These are phyloP conservation scores for Phytophthora niederhauseri DNA, from an alignment of 352 stramenopile genomes.

Conservation along the genomic window DNA sequence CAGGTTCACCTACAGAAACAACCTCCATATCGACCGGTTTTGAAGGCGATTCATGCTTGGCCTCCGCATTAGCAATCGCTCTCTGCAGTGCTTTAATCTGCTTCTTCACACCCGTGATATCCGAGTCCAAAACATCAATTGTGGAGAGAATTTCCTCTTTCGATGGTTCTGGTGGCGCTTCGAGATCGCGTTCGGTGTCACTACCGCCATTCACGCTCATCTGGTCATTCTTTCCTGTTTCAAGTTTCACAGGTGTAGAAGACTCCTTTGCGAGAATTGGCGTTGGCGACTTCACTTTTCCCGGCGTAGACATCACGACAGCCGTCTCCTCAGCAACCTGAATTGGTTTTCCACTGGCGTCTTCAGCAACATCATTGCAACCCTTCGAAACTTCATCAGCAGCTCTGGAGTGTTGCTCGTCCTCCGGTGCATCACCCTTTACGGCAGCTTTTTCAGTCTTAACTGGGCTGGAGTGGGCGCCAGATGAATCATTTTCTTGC, in stretches of 20 bases:
- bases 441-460: constrained; percentile 14
- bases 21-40: constrained; percentile 43
- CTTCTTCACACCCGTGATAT: constrained; percentile 74
- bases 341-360: constrained; percentile 2
- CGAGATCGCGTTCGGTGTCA: constrained; percentile 17
- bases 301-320: constrained; percentile 2
- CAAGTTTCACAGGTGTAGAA: background rate
- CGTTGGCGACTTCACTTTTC: constrained; percentile 21
- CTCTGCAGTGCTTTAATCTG: constrained; percentile 63
- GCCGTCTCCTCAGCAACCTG: constrained; percentile 2
- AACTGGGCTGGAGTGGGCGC: constrained; percentile 7
- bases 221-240: constrained; percentile 9
- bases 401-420: background rate
- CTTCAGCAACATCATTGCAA: background rate
- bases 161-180: constrained; percentile 35
- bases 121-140: constrained; percentile 78
- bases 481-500: constrained; percentile 12
- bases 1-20: constrained; percentile 29
- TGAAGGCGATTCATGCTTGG: constrained; percentile 56
- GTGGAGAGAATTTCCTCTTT: constrained; percentile 85
- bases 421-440: background rate
- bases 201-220: constrained; percentile 5
- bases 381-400: constrained; percentile 12
- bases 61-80: constrained; percentile 49
- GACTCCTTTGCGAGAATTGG: background rate